A percentile compares a stretch with the other conserved stretches of the same genome.
Evolutionary conservation across 441 rosid species (phyloP).

Genomic region (Arabidopsis lyrata): DNA sequence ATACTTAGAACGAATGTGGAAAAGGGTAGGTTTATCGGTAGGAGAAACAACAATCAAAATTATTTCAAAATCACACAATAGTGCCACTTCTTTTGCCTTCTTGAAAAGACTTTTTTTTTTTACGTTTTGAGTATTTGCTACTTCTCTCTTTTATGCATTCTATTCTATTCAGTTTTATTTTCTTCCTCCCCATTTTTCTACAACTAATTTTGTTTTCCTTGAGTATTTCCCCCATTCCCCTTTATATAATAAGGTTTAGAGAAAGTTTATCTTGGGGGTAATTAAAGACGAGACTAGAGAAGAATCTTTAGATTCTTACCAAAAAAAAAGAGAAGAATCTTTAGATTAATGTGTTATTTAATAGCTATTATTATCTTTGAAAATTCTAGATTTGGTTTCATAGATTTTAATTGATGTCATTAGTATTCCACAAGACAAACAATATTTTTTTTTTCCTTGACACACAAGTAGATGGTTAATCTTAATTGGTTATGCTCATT

Average conservation of each 20-base stretch:
- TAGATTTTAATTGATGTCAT: not conserved
- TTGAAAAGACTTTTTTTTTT: constrained; percentile 42
- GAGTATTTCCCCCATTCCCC: not conserved
- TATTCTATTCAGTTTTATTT: constrained; percentile 34
- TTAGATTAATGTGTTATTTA: not conserved
- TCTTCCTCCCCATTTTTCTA: constrained; percentile 47
- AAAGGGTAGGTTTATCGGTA: not conserved
- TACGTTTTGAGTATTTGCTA: constrained; percentile 48
- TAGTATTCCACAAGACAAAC: not conserved
- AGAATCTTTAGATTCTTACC: constrained; percentile 26
- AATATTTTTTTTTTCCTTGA: not conserved
- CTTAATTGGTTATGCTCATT: not conserved
- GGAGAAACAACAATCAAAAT: constrained; percentile 36
- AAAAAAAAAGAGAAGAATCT: constrained; percentile 25
- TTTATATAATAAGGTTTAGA: constrained; percentile 1
- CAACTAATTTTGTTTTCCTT: not conserved
- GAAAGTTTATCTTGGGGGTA: not conserved
- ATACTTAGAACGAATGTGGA: constrained; percentile 11
- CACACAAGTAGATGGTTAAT: not conserved
- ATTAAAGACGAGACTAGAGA: not conserved
- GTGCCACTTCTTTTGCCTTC: constrained; percentile 40
- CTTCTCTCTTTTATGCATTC: constrained; percentile 37
- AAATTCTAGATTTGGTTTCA: constrained; percentile 11
- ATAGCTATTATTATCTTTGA: not conserved
- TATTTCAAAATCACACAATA: constrained; percentile 43